phyloP scores from a whole-genome alignment of 257 asterid genomes.

The Cordia subcordata region DNA sequence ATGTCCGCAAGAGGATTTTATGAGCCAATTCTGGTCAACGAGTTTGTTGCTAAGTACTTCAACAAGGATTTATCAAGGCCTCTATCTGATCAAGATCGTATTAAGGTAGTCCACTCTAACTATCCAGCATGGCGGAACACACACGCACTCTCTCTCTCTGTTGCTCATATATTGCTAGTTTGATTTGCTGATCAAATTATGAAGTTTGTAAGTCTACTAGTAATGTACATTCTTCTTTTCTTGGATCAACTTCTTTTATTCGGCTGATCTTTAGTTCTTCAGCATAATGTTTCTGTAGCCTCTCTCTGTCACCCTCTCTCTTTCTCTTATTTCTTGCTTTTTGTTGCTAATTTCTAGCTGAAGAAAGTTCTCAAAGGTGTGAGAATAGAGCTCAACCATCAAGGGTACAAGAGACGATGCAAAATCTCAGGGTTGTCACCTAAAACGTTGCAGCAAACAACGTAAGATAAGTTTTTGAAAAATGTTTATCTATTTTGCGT shows the following conservation, averaged over 20 bases:
- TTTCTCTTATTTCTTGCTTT: neutral
- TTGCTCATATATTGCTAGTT: too few relatives aligned
- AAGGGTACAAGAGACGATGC: constrained; percentile 27
- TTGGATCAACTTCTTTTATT: too few relatives aligned
- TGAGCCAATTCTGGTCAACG: constrained; percentile 48
- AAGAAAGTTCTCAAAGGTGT: constrained; percentile 47
- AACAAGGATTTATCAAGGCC: constrained; percentile 28
- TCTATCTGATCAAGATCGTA: constrained; percentile 57
- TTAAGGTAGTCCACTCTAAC: constrained; percentile 37
- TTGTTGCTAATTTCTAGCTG: constrained; percentile 26
- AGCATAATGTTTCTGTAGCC: too few relatives aligned
- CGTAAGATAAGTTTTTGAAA: constrained; percentile 36
- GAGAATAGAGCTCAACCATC: constrained; percentile 37
- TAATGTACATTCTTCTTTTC: too few relatives aligned
- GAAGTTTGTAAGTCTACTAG: too few relatives aligned
- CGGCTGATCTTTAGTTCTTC: too few relatives aligned
- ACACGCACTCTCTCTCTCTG: too few relatives aligned
- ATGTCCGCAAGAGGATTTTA: constrained; percentile 72
- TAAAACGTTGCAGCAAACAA: constrained; percentile 18
- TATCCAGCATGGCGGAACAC: neutral
- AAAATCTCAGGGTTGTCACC: constrained; percentile 45
- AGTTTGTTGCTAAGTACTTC: constrained; percentile 26
- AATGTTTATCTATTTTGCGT: neutral
- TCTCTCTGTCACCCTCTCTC: neutral
- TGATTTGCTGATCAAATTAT: too few relatives aligned